Percentiles rank a stretch among this genome's conserved stretches.
Evolutionary conservation across 202 grass and related monocot genomes (phyloP).

Genomic region (Panicum virgatum): DNA sequence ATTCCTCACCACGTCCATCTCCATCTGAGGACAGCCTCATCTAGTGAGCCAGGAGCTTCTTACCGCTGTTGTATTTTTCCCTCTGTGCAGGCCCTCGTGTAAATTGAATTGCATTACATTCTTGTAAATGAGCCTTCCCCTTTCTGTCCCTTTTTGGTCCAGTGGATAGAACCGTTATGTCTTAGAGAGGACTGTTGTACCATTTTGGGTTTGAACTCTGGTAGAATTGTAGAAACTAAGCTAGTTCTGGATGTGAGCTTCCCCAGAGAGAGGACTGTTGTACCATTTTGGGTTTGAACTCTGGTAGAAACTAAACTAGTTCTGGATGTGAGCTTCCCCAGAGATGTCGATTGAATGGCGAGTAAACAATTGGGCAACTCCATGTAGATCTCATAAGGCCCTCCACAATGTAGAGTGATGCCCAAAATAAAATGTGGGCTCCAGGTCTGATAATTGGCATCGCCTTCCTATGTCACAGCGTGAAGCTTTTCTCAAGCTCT

Average conservation of each 20-base stretch:
- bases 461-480: too few species aligned
- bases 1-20: slow-evolving; percentile 38
- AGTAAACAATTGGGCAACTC: background rate
- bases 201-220: slow-evolving; percentile 31
- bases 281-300: slow-evolving; percentile 39
- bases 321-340: background rate
- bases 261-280: slow-evolving; percentile 45
- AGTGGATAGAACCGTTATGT: slow-evolving; percentile 41
- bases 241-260: background rate
- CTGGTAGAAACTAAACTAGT: too few species aligned
- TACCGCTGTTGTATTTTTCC: slow-evolving; percentile 21
- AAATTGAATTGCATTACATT: slow-evolving; percentile 54
- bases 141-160: slow-evolving; percentile 33
- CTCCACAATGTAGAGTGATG: too few species aligned
- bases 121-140: slow-evolving; percentile 56
- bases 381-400: too few species aligned
- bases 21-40: slow-evolving; percentile 25
- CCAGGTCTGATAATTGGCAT: too few species aligned
- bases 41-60: slow-evolving; percentile 40
- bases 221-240: slow-evolving; percentile 23
- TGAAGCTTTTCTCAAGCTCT: too few species aligned
- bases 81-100: slow-evolving; percentile 52
- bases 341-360: background rate
- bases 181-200: slow-evolving; percentile 47
- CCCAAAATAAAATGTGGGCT: too few species aligned